A percentile compares a stretch with the other conserved stretches of the same genome.
Evolutionary conservation across 805 yeast species (phyloP).

Genomic region (Metschnikowia anglica): DNA sequence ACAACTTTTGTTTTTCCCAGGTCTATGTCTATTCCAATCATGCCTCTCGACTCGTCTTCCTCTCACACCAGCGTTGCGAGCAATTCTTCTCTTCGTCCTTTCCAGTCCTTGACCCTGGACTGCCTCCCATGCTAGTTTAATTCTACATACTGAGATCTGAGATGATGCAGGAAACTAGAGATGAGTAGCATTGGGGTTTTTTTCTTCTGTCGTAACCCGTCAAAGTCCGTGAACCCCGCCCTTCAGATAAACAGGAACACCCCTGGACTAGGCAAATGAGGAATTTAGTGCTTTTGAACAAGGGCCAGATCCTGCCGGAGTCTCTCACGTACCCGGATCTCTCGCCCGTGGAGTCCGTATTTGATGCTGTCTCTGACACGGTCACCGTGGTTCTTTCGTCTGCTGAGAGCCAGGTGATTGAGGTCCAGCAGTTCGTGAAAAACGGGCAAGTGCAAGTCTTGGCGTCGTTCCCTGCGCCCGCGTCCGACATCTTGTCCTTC

Average conservation of each 20-base stretch:
- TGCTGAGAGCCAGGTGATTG: slow-evolving; percentile 54
- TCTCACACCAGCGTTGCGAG: too few species aligned
- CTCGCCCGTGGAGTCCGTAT: slow-evolving; percentile 51
- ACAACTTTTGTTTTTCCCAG: too few species aligned
- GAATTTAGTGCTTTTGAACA: slow-evolving; percentile 51
- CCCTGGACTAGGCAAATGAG: slow-evolving; percentile 33
- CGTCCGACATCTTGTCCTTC: slow-evolving; percentile 48
- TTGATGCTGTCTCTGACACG: slow-evolving; percentile 74
- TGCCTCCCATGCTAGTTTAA: too few species aligned
- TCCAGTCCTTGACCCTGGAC: too few species aligned
- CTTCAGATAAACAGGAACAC: neutral
- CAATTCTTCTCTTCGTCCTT: too few species aligned
- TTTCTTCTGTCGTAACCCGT: too few species aligned
- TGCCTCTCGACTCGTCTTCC: too few species aligned
- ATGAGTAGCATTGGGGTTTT: too few species aligned
- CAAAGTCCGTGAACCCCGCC: too few species aligned
- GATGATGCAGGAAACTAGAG: too few species aligned
- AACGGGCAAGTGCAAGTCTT: slow-evolving; percentile 56
- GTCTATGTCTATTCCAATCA: too few species aligned
- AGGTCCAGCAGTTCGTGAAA: slow-evolving; percentile 74
- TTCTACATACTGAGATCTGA: too few species aligned
- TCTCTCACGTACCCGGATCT: slow-evolving; percentile 67
- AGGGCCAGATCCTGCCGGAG: slow-evolving; percentile 50
- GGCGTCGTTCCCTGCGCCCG: slow-evolving; percentile 58
- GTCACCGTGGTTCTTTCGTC: slow-evolving; percentile 62